Base-by-base conservation (phyloP, 805 yeast species). In the Starmerella apis region DNA sequence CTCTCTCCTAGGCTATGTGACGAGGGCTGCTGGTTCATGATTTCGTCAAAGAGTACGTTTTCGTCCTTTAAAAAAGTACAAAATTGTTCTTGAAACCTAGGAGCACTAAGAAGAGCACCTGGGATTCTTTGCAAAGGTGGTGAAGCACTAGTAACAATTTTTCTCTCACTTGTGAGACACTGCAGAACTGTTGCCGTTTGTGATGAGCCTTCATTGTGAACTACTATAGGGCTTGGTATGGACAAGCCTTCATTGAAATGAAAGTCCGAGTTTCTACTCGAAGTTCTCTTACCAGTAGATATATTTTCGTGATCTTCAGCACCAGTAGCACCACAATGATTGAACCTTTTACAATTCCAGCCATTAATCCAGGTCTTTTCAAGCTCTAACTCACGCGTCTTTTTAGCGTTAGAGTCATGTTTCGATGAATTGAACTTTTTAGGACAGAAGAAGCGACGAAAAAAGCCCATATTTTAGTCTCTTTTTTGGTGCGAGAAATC, bases 401-500 rank as follows among this genome's bases (percentile, higher is more conserved):
- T 20, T 13, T 19, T 6, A 5, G 44, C 6, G n/a, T n/a, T 24
- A 20, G 4, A 19, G 16, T 23, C 42, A 8, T 8, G 19, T 3
- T 14, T 3, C 13, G 33, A 22, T 14, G 9, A 9, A 19, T 38
- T 25, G n/a, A 27, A n/a, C 24, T 41, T 41, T 18, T 14, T 14
- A 20, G 20, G 43, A 11, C 24, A 24, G 23, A 41, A 41, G 10
- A 41, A 16, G 9, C 44, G 44, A 27, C 44, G 44, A 18, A 41
- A 25, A 9, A 25, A 16, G n/a, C 44, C 24, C 44, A 41, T 41
- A n/a, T 10, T 13, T 16, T 11, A n/a, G 6, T 20, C 20, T 33
- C 8, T 33, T 4, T 18, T 11, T 16, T 18, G 20, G 6, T 18
- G 16, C 13, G 9, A 13, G 19, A 9, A 18, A 6, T 11, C 19